phyloP scores from a whole-genome alignment of 108 stramenopile species.

The Hondaea fermentalgiana region DNA sequence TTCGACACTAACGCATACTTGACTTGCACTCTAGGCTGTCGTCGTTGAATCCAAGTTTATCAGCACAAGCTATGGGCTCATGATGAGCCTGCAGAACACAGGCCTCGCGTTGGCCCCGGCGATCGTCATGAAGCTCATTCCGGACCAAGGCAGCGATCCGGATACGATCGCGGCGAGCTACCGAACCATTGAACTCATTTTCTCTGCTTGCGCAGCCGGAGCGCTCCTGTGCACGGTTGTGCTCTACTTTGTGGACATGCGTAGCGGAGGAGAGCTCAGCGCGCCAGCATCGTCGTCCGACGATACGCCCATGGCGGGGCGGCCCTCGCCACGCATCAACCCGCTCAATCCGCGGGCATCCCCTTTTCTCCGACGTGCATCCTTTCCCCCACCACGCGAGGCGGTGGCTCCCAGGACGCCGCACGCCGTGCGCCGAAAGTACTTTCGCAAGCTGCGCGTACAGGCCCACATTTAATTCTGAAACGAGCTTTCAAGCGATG shows the following conservation, averaged over 20 bases:
- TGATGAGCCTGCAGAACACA: constrained; percentile 13
- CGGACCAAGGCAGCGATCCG: neutral
- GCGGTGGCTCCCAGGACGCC: neutral
- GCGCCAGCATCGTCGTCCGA: neutral
- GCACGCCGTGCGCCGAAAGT: constrained; percentile 6
- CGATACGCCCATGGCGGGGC: neutral
- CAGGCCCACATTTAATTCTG: neutral
- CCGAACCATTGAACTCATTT: neutral
- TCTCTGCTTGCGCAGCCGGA: neutral
- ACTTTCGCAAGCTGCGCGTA: constrained; percentile 17
- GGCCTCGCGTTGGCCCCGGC: neutral
- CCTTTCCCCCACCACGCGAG: neutral
- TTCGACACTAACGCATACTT: neutral
- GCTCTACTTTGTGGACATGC: neutral
- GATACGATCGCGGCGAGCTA: neutral
- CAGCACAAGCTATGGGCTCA: neutral
- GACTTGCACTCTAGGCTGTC: neutral
- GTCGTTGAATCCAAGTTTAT: neutral
- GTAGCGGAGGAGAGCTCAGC: neutral
- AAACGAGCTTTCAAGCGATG: too few species aligned
- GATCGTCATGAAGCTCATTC: neutral
- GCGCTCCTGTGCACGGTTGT: neutral
- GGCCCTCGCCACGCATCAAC: neutral
- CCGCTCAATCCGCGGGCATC: neutral
- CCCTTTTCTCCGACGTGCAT: neutral